These are phyloP conservation scores for Hymenoscyphus infarciens DNA, from an alignment of 2,329 filamentous ascomycete genomes.

Conservation along the genomic window DNA sequence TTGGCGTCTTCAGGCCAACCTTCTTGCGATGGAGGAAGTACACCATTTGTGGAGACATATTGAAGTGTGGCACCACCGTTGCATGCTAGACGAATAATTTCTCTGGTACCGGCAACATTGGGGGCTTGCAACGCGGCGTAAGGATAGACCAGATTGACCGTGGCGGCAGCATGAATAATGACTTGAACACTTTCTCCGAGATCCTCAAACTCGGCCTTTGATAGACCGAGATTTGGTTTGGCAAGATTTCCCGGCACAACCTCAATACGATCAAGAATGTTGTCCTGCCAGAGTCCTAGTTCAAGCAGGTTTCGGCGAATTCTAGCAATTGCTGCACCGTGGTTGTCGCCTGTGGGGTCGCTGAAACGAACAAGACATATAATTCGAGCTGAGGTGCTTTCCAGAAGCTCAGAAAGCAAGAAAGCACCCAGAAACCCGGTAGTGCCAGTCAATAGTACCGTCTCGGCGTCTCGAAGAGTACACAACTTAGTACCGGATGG, in stretches of 20 bases:
- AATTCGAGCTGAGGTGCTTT: slow-evolving; percentile 49
- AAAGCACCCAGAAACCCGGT: slow-evolving; percentile 87
- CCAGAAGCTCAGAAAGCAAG: slow-evolving; percentile 69
- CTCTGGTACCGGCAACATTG: slow-evolving; percentile 75
- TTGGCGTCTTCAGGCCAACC: slow-evolving; percentile 70
- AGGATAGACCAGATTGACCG: slow-evolving; percentile 77
- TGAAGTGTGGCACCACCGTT: slow-evolving; percentile 68
- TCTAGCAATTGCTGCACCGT: slow-evolving; percentile 65
- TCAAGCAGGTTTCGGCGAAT: slow-evolving; percentile 75
- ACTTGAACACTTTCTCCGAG: slow-evolving; percentile 65
- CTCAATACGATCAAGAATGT: slow-evolving; percentile 73
- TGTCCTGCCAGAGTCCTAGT: slow-evolving; percentile 72
- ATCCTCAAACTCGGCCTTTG: slow-evolving; percentile 60
- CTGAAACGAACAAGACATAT: slow-evolving; percentile 74
- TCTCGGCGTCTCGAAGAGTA: slow-evolving; percentile 39
- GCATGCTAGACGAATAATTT: slow-evolving; percentile 68
- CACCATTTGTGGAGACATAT: slow-evolving; percentile 77
- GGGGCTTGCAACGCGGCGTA: slow-evolving; percentile 71
- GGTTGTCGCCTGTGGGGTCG: slow-evolving; percentile 61
- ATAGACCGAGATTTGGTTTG: slow-evolving; percentile 64
- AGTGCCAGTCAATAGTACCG: slow-evolving; percentile 78
- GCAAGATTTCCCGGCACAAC: slow-evolving; percentile 71
- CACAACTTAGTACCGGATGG: slow-evolving; percentile 44
- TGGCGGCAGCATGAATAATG: slow-evolving; percentile 73
- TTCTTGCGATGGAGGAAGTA: slow-evolving; percentile 65